Evolutionary conservation across 495 filamentous ascomycete species (phyloP).

Genomic region (Neurospora intermedia): DNA sequence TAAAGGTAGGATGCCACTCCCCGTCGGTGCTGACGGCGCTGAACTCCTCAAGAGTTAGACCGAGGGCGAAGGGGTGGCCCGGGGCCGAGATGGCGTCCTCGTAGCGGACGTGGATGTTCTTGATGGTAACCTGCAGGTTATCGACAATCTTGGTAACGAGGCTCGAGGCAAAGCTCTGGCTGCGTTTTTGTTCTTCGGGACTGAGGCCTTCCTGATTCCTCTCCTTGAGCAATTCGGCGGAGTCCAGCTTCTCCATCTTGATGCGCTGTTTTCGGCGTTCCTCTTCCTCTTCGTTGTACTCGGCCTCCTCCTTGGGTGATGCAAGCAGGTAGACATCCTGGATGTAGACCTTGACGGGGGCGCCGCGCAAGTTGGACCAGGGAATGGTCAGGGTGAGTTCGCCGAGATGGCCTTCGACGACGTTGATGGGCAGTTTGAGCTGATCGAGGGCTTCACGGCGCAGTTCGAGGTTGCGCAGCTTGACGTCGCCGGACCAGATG

Average conservation of each 20-base stretch:
- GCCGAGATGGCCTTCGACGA: slow-evolving; percentile 89
- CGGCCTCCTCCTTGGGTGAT: slow-evolving; percentile 84
- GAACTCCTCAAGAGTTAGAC: slow-evolving; percentile 85
- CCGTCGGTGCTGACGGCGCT: slow-evolving; percentile 92
- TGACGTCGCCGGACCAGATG: slow-evolving; percentile 97
- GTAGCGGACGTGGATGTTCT: slow-evolving; percentile 95
- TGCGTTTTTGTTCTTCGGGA: slow-evolving; percentile 86
- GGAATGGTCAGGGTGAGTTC: slow-evolving; percentile 84
- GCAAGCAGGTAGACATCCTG: slow-evolving; percentile 94
- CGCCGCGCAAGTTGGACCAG: slow-evolving; percentile 90
- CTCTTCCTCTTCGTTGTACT: slow-evolving; percentile 90
- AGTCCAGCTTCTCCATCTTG: slow-evolving; percentile 96
- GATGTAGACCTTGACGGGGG: slow-evolving; percentile 87
- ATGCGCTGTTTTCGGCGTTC: slow-evolving; percentile 66
- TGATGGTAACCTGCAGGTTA: slow-evolving; percentile 92
- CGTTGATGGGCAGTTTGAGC: slow-evolving; percentile 88
- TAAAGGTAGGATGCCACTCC: slow-evolving; percentile 88
- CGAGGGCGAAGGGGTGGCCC: slow-evolving; percentile 87
- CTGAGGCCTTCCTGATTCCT: slow-evolving; percentile 86
- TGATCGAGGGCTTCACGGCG: slow-evolving; percentile 92
- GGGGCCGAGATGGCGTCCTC: slow-evolving; percentile 95
- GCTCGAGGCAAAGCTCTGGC: slow-evolving; percentile 92
- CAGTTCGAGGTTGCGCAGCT: slow-evolving; percentile 81
- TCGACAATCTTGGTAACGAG: slow-evolving; percentile 92
- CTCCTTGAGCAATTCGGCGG: slow-evolving; percentile 87